Evolutionary conservation across 208 protist species (phyloP).

Genomic region (Leishmania lainsoni): DNA sequence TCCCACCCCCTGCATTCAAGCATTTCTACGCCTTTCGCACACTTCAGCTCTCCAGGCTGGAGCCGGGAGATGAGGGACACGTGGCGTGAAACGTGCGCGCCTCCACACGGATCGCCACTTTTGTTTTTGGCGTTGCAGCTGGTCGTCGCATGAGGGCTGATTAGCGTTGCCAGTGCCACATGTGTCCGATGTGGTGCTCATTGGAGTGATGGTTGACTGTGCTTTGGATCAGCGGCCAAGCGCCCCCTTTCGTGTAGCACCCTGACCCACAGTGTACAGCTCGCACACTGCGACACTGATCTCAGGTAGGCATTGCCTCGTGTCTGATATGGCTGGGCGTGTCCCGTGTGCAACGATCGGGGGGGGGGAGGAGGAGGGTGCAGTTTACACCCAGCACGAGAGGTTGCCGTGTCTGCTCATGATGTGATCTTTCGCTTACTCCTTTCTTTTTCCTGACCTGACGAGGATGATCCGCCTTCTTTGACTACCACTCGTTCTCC

Average conservation of each 20-base stretch:
- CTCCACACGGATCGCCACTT: not conserved
- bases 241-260: not conserved
- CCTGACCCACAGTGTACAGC: not conserved
- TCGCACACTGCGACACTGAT: not conserved
- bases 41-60: not conserved
- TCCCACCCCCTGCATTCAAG: not conserved
- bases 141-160: not conserved
- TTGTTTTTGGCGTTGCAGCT: not conserved
- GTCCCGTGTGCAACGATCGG: not conserved
- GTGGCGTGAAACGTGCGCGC: not conserved
- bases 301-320: not conserved
- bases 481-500: not conserved
- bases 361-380: not conserved
- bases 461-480: not conserved
- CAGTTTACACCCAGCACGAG: not conserved
- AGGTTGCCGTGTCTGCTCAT: not conserved
- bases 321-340: not conserved
- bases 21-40: not conserved
- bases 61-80: not conserved
- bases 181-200: not conserved
- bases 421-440: too few species aligned
- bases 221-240: not conserved
- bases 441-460: not conserved
- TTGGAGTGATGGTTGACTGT: not conserved
- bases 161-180: not conserved